Percentiles rank a stretch among this genome's conserved stretches.
Conservation (phyloP, 2,329 filamentous ascomycete genomes). For the Myriosclerotinia curreyana region DNA sequence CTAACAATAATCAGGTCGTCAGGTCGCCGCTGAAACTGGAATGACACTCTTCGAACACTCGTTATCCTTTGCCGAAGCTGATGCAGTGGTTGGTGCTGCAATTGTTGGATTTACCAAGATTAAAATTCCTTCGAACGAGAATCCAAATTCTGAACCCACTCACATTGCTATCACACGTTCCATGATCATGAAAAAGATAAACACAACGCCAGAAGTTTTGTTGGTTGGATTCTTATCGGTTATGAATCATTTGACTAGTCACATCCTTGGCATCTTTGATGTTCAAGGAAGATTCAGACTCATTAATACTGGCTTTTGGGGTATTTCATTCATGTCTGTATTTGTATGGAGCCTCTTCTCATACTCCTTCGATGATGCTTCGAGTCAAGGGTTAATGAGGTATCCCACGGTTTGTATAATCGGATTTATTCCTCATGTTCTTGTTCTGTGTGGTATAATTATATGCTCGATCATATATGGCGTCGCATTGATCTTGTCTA, state of each 20-base stretch:
- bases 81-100: constrained; percentile 78
- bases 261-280: constrained; percentile 75
- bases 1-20: constrained; percentile 44
- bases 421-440: constrained; percentile 89
- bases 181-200: constrained; percentile 74
- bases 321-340: constrained; percentile 80
- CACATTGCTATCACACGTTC: constrained; percentile 55
- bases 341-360: constrained; percentile 73
- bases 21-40: constrained; percentile 78
- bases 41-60: constrained; percentile 98
- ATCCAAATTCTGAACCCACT: constrained; percentile 35
- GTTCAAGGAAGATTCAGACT: constrained; percentile 78
- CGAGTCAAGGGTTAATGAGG: constrained; percentile 66
- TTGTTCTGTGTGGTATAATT: constrained; percentile 76
- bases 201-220: constrained; percentile 85
- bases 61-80: constrained; percentile 91
- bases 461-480: constrained; percentile 75
- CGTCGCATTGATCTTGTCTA: constrained; percentile 72
- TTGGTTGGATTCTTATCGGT: constrained; percentile 84
- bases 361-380: constrained; percentile 59
- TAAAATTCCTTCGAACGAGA: constrained; percentile 27
- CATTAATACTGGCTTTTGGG: constrained; percentile 85
- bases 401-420: constrained; percentile 95
- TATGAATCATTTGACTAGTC: constrained; percentile 84
- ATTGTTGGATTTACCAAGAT: constrained; percentile 47